phyloP scores from a whole-genome alignment of 768 basidiomycete genomes.

The Obba rivulosa region DNA sequence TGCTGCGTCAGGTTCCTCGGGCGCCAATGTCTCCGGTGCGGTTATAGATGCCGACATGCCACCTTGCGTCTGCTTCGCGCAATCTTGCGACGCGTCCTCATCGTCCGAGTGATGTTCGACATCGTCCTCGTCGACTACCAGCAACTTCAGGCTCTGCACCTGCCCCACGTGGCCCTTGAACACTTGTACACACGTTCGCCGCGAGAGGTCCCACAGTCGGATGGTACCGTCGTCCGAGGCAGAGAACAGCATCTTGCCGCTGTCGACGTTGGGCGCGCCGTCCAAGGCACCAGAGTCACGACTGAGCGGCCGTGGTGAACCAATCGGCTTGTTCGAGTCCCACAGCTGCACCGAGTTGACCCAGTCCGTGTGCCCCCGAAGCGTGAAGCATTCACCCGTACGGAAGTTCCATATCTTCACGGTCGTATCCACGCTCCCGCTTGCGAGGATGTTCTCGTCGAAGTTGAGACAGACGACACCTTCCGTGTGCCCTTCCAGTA shows the following conservation, averaged over 20 bases:
- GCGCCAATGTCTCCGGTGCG: background rate
- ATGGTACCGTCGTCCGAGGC: conserved; percentile 94
- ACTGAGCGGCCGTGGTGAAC: background rate
- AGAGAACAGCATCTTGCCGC: conserved; percentile 95
- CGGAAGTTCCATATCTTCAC: conserved; percentile 94
- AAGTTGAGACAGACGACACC: conserved; percentile 90
- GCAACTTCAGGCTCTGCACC: conserved; percentile 84
- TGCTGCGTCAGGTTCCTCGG: background rate
- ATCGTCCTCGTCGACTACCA: conserved; percentile 56
- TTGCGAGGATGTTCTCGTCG: conserved; percentile 87
- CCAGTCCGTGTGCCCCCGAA: conserved; percentile 93
- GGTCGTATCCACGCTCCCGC: conserved; percentile 90
- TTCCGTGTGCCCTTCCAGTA: conserved; percentile 84
- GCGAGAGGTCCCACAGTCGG: conserved; percentile 88
- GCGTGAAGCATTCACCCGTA: conserved; percentile 85
- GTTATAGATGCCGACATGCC: background rate
- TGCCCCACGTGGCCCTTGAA: conserved; percentile 91
- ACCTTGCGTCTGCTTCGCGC: background rate
- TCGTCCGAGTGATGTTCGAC: conserved; percentile 22
- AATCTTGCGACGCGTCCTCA: conserved; percentile 3
- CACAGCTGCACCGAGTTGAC: conserved; percentile 93
- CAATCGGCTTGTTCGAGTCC: conserved; percentile 49
- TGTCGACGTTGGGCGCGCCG: conserved; percentile 47
- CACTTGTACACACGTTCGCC: conserved; percentile 73
- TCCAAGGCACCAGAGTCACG: no score